Base-by-base conservation (phyloP, 192 early-diverging fungal species). In the Allomyces arbusculus region DNA sequence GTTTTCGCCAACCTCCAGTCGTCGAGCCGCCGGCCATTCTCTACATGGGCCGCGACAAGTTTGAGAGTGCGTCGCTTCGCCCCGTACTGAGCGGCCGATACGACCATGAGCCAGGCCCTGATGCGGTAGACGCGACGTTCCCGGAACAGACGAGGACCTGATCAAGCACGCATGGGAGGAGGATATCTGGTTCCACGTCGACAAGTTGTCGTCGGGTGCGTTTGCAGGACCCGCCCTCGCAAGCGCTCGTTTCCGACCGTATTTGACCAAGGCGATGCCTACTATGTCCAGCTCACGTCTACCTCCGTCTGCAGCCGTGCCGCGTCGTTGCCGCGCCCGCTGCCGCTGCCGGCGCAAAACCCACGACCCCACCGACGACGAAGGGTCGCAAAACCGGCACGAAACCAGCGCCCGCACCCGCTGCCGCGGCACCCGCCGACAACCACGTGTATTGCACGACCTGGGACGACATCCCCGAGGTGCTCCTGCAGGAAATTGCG, bases 1-100 rank as follows among this genome's bases (percentile, higher is more conserved):
- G 69, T 73, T 16, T 64, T 68, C 55, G 64, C 44, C 24, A 28
- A 45, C 11, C 19, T 24, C 23, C 69, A 86, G 85, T 74, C 25
- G 84, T 84, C 24, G 73, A 79, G 26, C 87, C 88, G 24, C 80
- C 90, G 4, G 88, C 86, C 25, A 73, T 75, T 24, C 85, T 99
- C 44, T 99, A 95, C 72, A 94, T 99, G 92, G 95, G 95, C 67
- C 95, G 91, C 73, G 93, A 99, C 79, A 97, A 95, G 75, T 94
- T 84, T 72, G 95, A 99, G 75, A 99, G 84, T 86, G 76, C 72
- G 76, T 43, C 64, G 12, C 8, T 33, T 33, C 23, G 10, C 3
- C 24, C 58, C 58, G 28, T 28, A 50, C 20, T 63, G 22, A 19
- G 7, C 50, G 19, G 25, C 24, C 26, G 26, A 28, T 26, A 26